Conservation (phyloP, 441 rosid species). For the Hura crepitans region DNA sequence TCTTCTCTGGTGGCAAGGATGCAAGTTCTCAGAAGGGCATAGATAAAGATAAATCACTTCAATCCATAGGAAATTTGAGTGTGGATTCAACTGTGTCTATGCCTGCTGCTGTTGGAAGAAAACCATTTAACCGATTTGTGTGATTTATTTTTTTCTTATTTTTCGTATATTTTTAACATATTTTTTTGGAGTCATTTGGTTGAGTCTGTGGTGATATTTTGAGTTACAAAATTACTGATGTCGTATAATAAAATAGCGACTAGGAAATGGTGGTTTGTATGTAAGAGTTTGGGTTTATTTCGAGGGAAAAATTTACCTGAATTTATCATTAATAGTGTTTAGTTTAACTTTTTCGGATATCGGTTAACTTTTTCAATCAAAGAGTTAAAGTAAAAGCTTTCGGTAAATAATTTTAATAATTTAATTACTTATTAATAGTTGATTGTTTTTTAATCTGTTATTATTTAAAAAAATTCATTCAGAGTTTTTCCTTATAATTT, state of each 20-base stretch:
- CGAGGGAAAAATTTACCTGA: too few relatives aligned
- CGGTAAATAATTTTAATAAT: too few relatives aligned
- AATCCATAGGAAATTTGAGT: slow-evolving; percentile 67
- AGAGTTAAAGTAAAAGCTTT: too few relatives aligned
- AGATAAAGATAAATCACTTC: slow-evolving; percentile 55
- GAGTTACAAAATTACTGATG: slow-evolving; percentile 32
- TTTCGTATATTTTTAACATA: slow-evolving; percentile 21
- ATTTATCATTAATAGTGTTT: too few relatives aligned
- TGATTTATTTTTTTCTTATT: slow-evolving; percentile 39
- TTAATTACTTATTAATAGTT: too few relatives aligned
- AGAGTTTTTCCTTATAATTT: too few relatives aligned
- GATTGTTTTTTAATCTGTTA: too few relatives aligned
- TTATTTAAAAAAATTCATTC: too few relatives aligned
- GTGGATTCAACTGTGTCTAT: slow-evolving; percentile 75
- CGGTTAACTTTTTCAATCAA: too few relatives aligned
- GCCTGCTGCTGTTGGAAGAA: slow-evolving; percentile 70
- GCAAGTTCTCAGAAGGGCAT: slow-evolving; percentile 46
- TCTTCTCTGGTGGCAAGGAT: slow-evolving; percentile 48
- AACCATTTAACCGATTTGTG: slow-evolving; percentile 94
- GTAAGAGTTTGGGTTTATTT: slow-evolving; percentile 12
- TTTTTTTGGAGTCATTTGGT: slow-evolving; percentile 34
- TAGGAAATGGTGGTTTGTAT: slow-evolving; percentile 37
- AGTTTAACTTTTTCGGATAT: too few relatives aligned
- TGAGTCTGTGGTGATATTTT: slow-evolving; percentile 42
- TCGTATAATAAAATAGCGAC: slow-evolving; percentile 32